phyloP scores from a whole-genome alignment of 352 stramenopile species.

The Salisapilia sapeloensis region DNA sequence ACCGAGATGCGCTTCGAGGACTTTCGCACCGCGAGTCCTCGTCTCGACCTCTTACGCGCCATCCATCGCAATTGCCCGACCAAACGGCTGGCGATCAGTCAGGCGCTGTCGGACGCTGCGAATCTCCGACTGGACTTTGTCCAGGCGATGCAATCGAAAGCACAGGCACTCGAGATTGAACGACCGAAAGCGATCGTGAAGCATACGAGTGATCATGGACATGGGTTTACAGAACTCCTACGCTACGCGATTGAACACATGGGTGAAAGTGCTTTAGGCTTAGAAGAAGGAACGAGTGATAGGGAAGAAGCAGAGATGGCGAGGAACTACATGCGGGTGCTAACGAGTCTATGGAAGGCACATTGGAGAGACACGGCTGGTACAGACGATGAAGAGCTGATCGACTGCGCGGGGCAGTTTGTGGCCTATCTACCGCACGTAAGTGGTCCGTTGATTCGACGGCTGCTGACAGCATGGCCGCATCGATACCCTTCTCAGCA shows the following conservation, averaged over 20 bases:
- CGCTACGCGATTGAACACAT: constrained; percentile 73
- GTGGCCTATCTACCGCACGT: constrained; percentile 65
- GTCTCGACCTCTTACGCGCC: constrained; percentile 67
- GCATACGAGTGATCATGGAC: constrained; percentile 53
- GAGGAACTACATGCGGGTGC: constrained; percentile 49
- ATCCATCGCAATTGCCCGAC: constrained; percentile 65
- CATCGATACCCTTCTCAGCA: constrained; percentile 45
- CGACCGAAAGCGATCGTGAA: constrained; percentile 29
- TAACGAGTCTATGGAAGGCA: constrained; percentile 46
- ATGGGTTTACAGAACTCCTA: constrained; percentile 67
- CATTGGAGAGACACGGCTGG: constrained; percentile 61
- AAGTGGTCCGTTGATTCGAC: constrained; percentile 24
- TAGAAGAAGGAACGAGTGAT: constrained; percentile 11
- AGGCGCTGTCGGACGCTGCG: constrained; percentile 56
- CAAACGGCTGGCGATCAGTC: constrained; percentile 50
- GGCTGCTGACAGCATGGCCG: constrained; percentile 45
- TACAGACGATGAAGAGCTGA: constrained; percentile 72
- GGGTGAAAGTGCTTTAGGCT: constrained; percentile 21
- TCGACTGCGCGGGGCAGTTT: constrained; percentile 66
- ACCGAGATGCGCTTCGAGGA: constrained; percentile 73
- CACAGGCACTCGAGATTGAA: constrained; percentile 40
- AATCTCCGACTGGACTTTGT: constrained; percentile 52
- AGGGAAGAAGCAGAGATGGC: constrained; percentile 27
- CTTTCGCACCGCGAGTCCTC: constrained; percentile 64
- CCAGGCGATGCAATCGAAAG: constrained; percentile 16